These are phyloP conservation scores for Nothophaeocryptopus gaeumannii DNA, from an alignment of 2,329 filamentous ascomycete genomes.

Conservation along the genomic window DNA sequence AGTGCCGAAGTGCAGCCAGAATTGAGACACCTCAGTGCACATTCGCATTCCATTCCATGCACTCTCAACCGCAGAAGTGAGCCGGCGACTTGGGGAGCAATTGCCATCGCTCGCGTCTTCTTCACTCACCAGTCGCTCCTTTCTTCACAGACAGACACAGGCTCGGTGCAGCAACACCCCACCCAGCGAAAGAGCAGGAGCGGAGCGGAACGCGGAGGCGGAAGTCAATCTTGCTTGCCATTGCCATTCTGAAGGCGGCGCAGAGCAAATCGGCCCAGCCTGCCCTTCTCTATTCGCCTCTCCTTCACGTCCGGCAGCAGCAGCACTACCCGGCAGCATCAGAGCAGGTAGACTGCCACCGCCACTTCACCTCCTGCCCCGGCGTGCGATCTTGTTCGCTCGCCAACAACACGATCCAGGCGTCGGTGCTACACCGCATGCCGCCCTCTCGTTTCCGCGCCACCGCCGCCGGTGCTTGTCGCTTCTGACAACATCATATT, in stretches of 20 bases:
- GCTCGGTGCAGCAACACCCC: too few species aligned
- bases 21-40: background rate
- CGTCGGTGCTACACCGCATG: slow-evolving; percentile 17
- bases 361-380: too few species aligned
- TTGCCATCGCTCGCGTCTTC: background rate
- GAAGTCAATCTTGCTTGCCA: too few species aligned
- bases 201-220: too few species aligned
- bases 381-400: too few species aligned
- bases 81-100: background rate
- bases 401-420: background rate
- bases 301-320: slow-evolving; percentile 3
- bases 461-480: slow-evolving; percentile 7
- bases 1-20: background rate
- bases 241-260: too few species aligned
- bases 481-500: slow-evolving; percentile 20
- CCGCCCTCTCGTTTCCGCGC: slow-evolving; percentile 22
- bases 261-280: background rate
- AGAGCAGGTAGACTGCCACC: too few species aligned
- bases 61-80: background rate
- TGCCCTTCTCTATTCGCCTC: background rate
- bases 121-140: background rate
- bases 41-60: background rate
- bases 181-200: too few species aligned
- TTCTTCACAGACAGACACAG: background rate
- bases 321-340: background rate